phyloP scores from a whole-genome alignment of 2,329 filamentous ascomycete genomes.

The Pyrenophora tritici-repentis region DNA sequence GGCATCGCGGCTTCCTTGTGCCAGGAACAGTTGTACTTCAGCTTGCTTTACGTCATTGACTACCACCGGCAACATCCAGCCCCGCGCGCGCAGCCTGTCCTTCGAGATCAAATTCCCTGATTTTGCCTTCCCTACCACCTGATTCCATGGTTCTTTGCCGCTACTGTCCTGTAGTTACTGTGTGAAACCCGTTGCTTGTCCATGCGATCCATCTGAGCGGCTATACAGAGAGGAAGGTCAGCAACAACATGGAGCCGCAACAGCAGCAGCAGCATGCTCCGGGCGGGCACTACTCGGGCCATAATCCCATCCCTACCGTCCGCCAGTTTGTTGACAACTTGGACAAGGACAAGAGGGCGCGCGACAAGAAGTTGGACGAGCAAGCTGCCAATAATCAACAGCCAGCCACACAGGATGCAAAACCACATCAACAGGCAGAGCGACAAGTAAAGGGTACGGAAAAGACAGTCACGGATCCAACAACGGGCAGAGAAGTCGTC shows the following conservation, averaged over 20 bases:
- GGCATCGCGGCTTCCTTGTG: slow-evolving; percentile 19
- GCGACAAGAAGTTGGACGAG: slow-evolving; percentile 73
- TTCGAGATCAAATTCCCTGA: slow-evolving; percentile 20
- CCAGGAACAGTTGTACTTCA: background rate
- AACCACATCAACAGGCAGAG: slow-evolving; percentile 49
- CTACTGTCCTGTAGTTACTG: slow-evolving; percentile 15
- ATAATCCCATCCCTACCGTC: slow-evolving; percentile 85
- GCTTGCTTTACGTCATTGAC: slow-evolving; percentile 25
- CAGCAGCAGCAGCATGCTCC: slow-evolving; percentile 55
- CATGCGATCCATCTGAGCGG: slow-evolving; percentile 3
- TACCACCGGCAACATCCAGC: slow-evolving; percentile 6
- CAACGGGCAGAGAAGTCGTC: slow-evolving; percentile 81
- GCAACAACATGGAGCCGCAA: slow-evolving; percentile 51
- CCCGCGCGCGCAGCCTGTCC: slow-evolving; percentile 11
- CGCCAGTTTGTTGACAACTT: slow-evolving; percentile 80
- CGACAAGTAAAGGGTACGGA: slow-evolving; percentile 54
- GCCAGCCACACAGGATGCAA: slow-evolving; percentile 27
- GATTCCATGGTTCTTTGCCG: slow-evolving; percentile 1
- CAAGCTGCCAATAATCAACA: slow-evolving; percentile 39
- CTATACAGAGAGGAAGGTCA: slow-evolving; percentile 9
- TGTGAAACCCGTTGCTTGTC: slow-evolving; percentile 7
- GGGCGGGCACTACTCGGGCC: slow-evolving; percentile 77
- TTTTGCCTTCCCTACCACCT: slow-evolving; percentile 16
- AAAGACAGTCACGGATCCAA: slow-evolving; percentile 78
- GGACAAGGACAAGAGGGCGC: slow-evolving; percentile 76